Percentiles rank a stretch among this genome's conserved stretches.
phyloP scores from a whole-genome alignment of 208 protist species.

The Leishmania lainsoni region DNA sequence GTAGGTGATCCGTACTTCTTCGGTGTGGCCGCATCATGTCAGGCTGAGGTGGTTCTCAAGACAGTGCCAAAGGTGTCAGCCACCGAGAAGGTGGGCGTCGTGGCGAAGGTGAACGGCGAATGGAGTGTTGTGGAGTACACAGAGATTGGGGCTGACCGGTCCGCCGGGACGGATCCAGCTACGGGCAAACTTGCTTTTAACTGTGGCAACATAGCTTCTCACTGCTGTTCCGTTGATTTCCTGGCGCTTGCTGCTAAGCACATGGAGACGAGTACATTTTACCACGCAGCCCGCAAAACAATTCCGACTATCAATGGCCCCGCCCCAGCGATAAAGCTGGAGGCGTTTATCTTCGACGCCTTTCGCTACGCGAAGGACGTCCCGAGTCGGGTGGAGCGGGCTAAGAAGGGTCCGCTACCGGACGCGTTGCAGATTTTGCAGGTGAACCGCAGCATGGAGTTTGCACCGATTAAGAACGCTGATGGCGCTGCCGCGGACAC shows the following conservation, averaged over 20 bases:
- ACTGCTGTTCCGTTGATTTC: slow-evolving; percentile 91
- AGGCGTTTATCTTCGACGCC: slow-evolving; percentile 98
- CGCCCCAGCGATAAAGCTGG: slow-evolving; percentile 93
- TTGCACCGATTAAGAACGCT: slow-evolving; percentile 98
- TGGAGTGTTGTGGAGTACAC: slow-evolving; percentile 98
- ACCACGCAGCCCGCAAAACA: slow-evolving; percentile 97
- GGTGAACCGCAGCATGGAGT: slow-evolving; percentile 91
- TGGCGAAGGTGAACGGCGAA: slow-evolving; percentile 79
- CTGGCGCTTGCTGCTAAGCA: slow-evolving; percentile 57
- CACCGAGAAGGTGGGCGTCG: slow-evolving; percentile 96
- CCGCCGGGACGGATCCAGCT: slow-evolving; percentile 40
- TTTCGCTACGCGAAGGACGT: slow-evolving; percentile 81
- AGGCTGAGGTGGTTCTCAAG: slow-evolving; percentile 93
- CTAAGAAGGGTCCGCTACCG: neutral
- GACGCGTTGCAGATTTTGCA: slow-evolving; percentile 85
- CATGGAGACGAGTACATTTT: slow-evolving; percentile 54
- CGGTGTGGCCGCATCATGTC: slow-evolving; percentile 71
- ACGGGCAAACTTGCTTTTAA: slow-evolving; percentile 93
- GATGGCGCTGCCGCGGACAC: slow-evolving; percentile 77
- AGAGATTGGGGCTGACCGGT: slow-evolving; percentile 92
- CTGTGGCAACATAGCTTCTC: slow-evolving; percentile 97
- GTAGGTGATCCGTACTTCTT: slow-evolving; percentile 95
- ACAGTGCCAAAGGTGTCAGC: slow-evolving; percentile 85
- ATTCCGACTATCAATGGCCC: slow-evolving; percentile 79
- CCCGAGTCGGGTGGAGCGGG: slow-evolving; percentile 9